phyloP scores from a whole-genome alignment of 352 stramenopile genomes.

The Phytophthora podocarpi region DNA sequence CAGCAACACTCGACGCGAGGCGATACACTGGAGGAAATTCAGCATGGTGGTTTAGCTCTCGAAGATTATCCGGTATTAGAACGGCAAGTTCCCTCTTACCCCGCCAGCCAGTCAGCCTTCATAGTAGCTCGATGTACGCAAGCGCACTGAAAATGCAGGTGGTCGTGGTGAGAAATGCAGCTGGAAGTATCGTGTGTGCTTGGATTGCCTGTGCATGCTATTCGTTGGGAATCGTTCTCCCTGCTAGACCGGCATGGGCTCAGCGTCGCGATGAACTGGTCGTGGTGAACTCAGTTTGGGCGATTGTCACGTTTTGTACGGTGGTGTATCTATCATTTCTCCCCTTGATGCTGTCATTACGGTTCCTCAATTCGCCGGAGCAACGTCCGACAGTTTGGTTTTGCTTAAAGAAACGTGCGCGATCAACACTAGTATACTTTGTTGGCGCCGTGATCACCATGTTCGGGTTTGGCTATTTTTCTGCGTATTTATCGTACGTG shows the following conservation, averaged over 20 bases:
- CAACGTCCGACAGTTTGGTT: background rate
- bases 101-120: too few relatives aligned
- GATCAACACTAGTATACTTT: constrained; percentile 6
- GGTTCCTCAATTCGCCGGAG: background rate
- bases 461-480: background rate
- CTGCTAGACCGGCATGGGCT: background rate
- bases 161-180: constrained; percentile 7
- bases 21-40: background rate
- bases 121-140: too few relatives aligned
- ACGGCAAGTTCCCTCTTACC: background rate
- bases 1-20: background rate
- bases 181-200: constrained; percentile 10
- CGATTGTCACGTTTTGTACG: background rate
- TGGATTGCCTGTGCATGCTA: constrained; percentile 15
- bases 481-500: background rate
- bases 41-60: background rate
- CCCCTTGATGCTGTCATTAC: constrained; percentile 2
- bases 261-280: constrained; percentile 13
- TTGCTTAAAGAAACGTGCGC: constrained; percentile 2
- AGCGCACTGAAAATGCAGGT: background rate
- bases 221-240: constrained; percentile 9
- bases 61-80: background rate
- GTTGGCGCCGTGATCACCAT: background rate
- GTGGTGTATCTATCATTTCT: constrained; percentile 11
- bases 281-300: constrained; percentile 12